phyloP scores from a whole-genome alignment of 768 basidiomycete species.

The Sutorius australiensis region DNA sequence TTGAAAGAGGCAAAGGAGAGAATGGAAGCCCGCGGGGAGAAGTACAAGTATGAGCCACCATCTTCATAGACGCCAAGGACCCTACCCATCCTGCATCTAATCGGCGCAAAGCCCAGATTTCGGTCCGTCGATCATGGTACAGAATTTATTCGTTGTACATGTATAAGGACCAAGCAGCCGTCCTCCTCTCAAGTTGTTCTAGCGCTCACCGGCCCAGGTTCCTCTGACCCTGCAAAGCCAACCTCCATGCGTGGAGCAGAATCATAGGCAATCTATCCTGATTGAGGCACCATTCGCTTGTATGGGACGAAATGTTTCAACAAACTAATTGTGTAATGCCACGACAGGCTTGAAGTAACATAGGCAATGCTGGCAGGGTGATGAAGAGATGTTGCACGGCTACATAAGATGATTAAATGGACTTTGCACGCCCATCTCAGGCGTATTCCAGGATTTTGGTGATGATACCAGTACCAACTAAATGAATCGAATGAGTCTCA shows the following conservation, averaged over 20 bases:
- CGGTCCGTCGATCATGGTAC: neutral
- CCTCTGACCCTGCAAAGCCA: neutral
- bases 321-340: neutral
- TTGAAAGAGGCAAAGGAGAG: slow-evolving; percentile 82
- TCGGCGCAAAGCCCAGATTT: neutral
- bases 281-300: no score
- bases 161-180: neutral
- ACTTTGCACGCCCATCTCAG: slow-evolving; percentile 11
- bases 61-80: slow-evolving; percentile 30
- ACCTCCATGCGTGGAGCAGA: no score
- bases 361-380: slow-evolving; percentile 23
- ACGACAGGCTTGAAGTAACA: neutral
- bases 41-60: slow-evolving; percentile 77
- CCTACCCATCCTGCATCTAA: neutral
- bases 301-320: neutral
- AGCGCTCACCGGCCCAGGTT: neutral
- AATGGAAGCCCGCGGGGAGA: slow-evolving; percentile 92
- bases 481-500: slow-evolving; percentile 9
- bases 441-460: slow-evolving; percentile 69
- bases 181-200: neutral
- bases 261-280: no score
- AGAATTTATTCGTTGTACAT: neutral
- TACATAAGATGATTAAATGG: slow-evolving; percentile 20
- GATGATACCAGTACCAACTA: slow-evolving; percentile 93
- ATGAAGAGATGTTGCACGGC: slow-evolving; percentile 15